Percentiles rank a stretch among this genome's conserved stretches.
Evolutionary conservation across 2,329 filamentous ascomycete genomes (phyloP).

Genomic region (Trichoderma sp.): DNA sequence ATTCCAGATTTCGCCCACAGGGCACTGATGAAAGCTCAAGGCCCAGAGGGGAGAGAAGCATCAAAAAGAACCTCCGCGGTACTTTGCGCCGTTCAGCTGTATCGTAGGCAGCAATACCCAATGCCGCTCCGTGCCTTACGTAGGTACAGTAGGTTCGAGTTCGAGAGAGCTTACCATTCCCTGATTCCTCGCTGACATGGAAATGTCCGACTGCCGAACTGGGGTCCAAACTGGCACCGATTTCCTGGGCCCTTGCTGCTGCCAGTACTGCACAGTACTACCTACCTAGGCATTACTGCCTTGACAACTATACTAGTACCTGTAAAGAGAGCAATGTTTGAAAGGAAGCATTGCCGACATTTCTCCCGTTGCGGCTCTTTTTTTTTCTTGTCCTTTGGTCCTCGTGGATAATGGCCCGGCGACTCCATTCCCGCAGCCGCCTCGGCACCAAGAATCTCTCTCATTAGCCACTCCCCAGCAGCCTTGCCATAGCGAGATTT

Average conservation of each 20-base stretch:
- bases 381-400: neutral
- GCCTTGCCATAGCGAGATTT: neutral
- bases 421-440: neutral
- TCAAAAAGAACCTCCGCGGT: neutral
- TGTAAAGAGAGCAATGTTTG: neutral
- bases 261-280: too few species aligned
- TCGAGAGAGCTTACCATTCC: neutral
- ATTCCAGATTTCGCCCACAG: neutral
- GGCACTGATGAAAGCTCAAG: neutral
- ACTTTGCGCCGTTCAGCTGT: neutral
- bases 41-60: neutral
- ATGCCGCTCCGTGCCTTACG: neutral
- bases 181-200: neutral
- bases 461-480: neutral
- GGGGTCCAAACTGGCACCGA: neutral
- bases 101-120: too few species aligned
- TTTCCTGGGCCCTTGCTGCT: neutral
- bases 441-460: neutral
- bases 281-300: neutral
- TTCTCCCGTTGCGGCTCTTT: neutral
- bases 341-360: neutral
- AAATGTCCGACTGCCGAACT: neutral
- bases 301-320: neutral
- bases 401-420: too few species aligned
- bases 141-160: too few species aligned